Evolutionary conservation across 352 stramenopile species (phyloP), one percentile per base, ranked within the genome.

Genomic region (Phytophthora ramorum): DNA sequence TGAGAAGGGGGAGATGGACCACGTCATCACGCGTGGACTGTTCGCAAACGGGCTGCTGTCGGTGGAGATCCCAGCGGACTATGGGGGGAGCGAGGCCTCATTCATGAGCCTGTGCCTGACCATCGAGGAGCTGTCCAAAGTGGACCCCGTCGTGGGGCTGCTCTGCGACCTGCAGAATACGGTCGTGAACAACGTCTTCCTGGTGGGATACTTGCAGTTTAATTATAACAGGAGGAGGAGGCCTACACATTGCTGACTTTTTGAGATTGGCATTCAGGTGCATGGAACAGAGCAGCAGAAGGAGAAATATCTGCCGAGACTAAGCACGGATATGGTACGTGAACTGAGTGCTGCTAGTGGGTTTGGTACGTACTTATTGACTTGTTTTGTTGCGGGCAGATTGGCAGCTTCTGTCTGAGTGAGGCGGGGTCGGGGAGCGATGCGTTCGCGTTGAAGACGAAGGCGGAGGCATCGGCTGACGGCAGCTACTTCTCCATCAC

Each of bases 101-200:
- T 99, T 99, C 73, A 98, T 98, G 73, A 95, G 85, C 24, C 81
- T 97, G 19, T 97, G 92, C 58, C 83, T 99, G 41, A 97, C 95
- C 10, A 97, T 99, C 34, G 96, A 99, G 78, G 97, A 99, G 83
- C 76, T 99, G 19, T 98, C 94, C 7, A 93, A 97, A 61, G 89
- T 99, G 14, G 97, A 99, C 69, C 95, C 97, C 4, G 92, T 93
- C 2, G 92, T 99, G 2, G 91, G 90, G 7, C 89, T 99, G 35
- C 79, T 99, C 19, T 96, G 97, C 10, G 97, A 99, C 55, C 90
- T 99, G 59, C 97, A 99, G 69, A 96, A 96, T 68, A 97, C 88
- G 0, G 85, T 97, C 58, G 87, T 98, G 19, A 99, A 98, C 78
- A 99, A 99, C 75, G 93, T 98, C 19, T 95, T 99, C 56, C 14